Evolutionary conservation across 139 green algal species (phyloP).

Genomic region (Chlamydomonas schloesseri): DNA sequence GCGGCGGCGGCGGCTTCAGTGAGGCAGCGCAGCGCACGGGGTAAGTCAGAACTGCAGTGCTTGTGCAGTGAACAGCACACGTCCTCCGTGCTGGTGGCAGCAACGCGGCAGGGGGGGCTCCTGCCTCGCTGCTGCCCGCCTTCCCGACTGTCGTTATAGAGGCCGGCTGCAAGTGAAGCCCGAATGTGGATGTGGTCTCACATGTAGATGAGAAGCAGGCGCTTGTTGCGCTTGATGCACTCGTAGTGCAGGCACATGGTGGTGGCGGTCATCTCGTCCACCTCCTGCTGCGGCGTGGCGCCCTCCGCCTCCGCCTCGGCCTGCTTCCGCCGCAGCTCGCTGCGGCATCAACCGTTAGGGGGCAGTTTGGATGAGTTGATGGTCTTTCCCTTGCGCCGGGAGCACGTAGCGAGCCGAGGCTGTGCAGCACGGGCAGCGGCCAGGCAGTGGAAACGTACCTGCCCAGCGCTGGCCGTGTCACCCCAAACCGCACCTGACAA

Average conservation of each 20-base stretch:
- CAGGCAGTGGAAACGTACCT: no score
- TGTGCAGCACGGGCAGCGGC: background rate
- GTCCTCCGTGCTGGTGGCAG: no score
- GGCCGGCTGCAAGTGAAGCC: no score
- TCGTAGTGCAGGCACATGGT: slow-evolving; percentile 48
- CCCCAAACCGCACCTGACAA: slow-evolving; percentile 39
- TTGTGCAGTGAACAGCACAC: no score
- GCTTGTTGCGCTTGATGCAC: slow-evolving; percentile 53
- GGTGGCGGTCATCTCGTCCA: slow-evolving; percentile 35
- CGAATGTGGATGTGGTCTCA: slow-evolving; percentile 16
- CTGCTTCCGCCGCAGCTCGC: slow-evolving; percentile 27
- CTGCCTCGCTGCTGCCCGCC: no score
- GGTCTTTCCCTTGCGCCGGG: no score
- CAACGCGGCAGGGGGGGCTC: no score
- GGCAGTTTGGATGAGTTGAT: background rate
- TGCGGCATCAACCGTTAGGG: background rate
- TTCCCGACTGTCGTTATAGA: no score
- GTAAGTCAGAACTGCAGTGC: no score
- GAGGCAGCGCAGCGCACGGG: no score
- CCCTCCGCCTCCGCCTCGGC: background rate
- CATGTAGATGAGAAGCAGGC: slow-evolving; percentile 56
- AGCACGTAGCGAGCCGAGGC: no score
- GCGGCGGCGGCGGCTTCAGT: background rate
- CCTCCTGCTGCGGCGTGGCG: background rate
- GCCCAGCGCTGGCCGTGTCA: no score